A percentile compares a stretch with the other conserved stretches of the same genome.
phyloP scores from a whole-genome alignment of 768 basidiomycete species.

The Macrocybe gigantea region DNA sequence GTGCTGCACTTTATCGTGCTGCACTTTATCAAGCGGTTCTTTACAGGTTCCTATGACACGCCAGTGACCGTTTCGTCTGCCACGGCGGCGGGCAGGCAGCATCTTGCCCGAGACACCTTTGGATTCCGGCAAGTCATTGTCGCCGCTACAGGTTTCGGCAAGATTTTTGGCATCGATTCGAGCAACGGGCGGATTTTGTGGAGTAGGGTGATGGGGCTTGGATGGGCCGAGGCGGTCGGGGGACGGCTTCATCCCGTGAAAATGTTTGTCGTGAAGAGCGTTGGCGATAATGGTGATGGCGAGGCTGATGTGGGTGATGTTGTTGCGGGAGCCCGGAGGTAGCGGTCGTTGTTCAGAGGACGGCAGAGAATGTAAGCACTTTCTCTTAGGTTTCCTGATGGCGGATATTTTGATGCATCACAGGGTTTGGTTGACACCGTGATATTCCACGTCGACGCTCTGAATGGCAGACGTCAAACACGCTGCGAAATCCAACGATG shows the following conservation, averaged over 20 bases:
- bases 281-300: conserved; percentile 29
- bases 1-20: no score
- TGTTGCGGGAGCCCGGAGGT: conserved; percentile 40
- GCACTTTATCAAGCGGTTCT: conserved; percentile 69
- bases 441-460: conserved; percentile 67
- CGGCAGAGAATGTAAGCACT: conserved; percentile 52
- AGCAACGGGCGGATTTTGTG: conserved; percentile 73
- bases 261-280: conserved; percentile 48
- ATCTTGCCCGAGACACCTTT: conserved; percentile 66
- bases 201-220: conserved; percentile 72
- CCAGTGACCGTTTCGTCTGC: not conserved
- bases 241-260: conserved; percentile 53
- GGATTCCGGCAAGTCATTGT: conserved; percentile 85
- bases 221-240: conserved; percentile 55
- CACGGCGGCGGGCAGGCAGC: conserved; percentile 14
- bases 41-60: conserved; percentile 39
- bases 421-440: conserved; percentile 67
- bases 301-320: not conserved
- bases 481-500: conserved; percentile 12
- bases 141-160: conserved; percentile 63
- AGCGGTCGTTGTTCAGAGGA: conserved; percentile 55
- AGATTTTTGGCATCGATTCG: conserved; percentile 79
- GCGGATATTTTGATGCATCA: not conserved
- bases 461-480: conserved; percentile 58
- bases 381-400: conserved; percentile 4